phyloP scores from a whole-genome alignment of 202 grass and related monocot genomes.

The Zoysia matrella region DNA sequence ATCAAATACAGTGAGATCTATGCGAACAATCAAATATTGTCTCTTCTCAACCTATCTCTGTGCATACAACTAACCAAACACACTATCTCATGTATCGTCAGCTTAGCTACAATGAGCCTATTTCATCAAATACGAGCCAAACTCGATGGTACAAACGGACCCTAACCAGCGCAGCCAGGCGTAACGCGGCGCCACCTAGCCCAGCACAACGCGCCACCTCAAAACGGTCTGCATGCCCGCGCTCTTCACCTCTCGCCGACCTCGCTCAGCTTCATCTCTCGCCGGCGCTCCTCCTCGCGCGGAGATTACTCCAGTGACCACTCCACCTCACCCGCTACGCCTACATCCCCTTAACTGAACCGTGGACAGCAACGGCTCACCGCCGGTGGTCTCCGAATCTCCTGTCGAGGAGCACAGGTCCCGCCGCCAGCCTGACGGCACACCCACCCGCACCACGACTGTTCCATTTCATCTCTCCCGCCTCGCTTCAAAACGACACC shows the following conservation, averaged over 20 bases:
- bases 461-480: not conserved
- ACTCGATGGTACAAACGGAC: too few relatives aligned
- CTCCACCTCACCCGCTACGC: not conserved
- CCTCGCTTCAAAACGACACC: constrained; percentile 63
- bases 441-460: constrained; percentile 6
- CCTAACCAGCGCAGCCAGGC: too few relatives aligned
- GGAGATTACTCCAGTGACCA: constrained; percentile 26
- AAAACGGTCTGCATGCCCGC: too few relatives aligned
- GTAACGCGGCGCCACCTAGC: too few relatives aligned
- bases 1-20: too few relatives aligned
- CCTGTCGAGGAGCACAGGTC: not conserved
- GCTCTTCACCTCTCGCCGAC: not conserved
- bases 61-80: too few relatives aligned
- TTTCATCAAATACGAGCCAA: too few relatives aligned
- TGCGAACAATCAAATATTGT: too few relatives aligned
- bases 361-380: constrained; percentile 51
- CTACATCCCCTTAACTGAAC: not conserved
- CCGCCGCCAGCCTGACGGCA: constrained; percentile 44
- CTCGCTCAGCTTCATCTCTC: not conserved
- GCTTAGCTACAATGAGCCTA: too few relatives aligned
- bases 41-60: too few relatives aligned
- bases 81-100: too few relatives aligned
- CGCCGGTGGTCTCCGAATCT: constrained; percentile 22
- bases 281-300: not conserved
- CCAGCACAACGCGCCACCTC: too few relatives aligned